phyloP scores from a whole-genome alignment of 129 eudicot genomes.

The Rutidosis leptorrhynchoides region DNA sequence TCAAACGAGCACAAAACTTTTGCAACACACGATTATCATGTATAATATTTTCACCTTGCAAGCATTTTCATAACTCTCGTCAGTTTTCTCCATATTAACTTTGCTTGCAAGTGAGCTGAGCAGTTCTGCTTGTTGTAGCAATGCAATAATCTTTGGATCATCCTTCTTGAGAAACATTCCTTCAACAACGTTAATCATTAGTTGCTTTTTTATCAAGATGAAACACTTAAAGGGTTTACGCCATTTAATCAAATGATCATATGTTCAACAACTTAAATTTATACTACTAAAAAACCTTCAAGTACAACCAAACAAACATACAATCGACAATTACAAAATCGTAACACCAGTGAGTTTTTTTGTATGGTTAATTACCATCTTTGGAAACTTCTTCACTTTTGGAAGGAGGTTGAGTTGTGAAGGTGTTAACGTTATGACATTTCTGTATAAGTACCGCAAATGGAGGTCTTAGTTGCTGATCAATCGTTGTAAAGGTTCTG shows the following conservation, averaged over 20 bases:
- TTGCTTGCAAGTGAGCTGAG: constrained; percentile 88
- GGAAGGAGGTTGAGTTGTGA: constrained; percentile 35
- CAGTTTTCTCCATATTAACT: constrained; percentile 77
- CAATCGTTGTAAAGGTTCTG: constrained; percentile 30
- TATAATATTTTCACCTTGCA: constrained; percentile 62
- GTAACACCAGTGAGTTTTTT: constrained; percentile 12
- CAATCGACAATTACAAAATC: constrained; percentile 13
- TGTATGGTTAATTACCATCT: constrained; percentile 50
- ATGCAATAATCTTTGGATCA: constrained; percentile 67
- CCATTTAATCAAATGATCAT: constrained; percentile 12
- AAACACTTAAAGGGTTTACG: not conserved
- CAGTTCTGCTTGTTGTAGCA: constrained; percentile 89
- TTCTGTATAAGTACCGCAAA: constrained; percentile 67
- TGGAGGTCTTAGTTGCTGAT: constrained; percentile 58
- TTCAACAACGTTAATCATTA: constrained; percentile 26
- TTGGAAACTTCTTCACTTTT: constrained; percentile 31
- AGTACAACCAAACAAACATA: constrained; percentile 23
- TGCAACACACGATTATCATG: not conserved
- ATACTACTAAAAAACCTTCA: constrained; percentile 6
- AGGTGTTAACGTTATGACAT: constrained; percentile 32
- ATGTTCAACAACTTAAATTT: constrained; percentile 7
- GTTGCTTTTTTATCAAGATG: constrained; percentile 24
- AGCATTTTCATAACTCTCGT: constrained; percentile 90
- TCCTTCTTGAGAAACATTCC: constrained; percentile 78
- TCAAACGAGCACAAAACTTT: constrained; percentile 13